These are phyloP conservation scores for Phytophthora ohioensis DNA, from an alignment of 352 stramenopile genomes.

Conservation along the genomic window DNA sequence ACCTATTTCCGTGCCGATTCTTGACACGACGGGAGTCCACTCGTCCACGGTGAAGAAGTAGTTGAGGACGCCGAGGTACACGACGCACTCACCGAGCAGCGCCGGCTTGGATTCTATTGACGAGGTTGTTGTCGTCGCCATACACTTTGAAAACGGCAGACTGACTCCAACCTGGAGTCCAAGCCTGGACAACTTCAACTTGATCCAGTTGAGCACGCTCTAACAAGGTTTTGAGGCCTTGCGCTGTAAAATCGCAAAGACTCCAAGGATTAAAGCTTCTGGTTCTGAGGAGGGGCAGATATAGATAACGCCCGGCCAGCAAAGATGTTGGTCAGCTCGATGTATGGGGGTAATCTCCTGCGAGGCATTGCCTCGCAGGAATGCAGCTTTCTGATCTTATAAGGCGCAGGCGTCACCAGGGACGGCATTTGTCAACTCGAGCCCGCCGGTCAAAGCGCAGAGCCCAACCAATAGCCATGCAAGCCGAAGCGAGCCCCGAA, in stretches of 20 bases:
- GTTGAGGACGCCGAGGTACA: slow-evolving; percentile 69
- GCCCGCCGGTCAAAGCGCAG: neutral
- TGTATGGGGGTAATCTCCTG: neutral
- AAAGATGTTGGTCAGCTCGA: slow-evolving; percentile 5
- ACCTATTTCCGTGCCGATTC: slow-evolving; percentile 52
- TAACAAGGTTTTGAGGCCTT: neutral
- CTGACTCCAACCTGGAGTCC: neutral
- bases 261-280: slow-evolving; percentile 17
- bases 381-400: slow-evolving; percentile 11
- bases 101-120: slow-evolving; percentile 22
- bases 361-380: neutral
- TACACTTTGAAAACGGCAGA: slow-evolving; percentile 2
- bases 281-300: slow-evolving; percentile 32
- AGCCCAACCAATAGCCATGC: slow-evolving; percentile 15
- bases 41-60: slow-evolving; percentile 68
- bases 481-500: slow-evolving; percentile 28
- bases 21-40: slow-evolving; percentile 59
- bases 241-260: slow-evolving; percentile 1
- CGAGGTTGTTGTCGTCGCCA: slow-evolving; percentile 12
- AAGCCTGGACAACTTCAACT: too few relatives aligned
- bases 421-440: slow-evolving; percentile 28
- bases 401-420: too few relatives aligned
- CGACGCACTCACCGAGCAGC: slow-evolving; percentile 57
- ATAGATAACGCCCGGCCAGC: slow-evolving; percentile 19
- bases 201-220: neutral